Percentiles rank a stretch among this genome's conserved stretches.
Conservation (phyloP, 805 yeast genomes). For the Candida coleopterorum region DNA sequence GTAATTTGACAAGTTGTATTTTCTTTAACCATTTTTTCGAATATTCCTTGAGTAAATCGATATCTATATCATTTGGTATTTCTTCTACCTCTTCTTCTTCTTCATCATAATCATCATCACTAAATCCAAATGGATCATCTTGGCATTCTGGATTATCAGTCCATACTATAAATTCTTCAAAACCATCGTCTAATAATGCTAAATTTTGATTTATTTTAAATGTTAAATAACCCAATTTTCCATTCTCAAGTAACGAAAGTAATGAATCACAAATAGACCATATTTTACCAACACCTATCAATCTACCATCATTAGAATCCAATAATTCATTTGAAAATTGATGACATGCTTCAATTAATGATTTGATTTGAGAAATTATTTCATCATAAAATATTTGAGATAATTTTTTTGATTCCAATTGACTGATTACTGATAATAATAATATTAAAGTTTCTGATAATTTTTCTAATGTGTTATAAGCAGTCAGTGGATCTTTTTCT, state of each 20-base stretch:
- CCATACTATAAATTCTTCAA: slow-evolving; percentile 70
- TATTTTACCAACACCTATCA: slow-evolving; percentile 59
- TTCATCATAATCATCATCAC: slow-evolving; percentile 29
- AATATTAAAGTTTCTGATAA: slow-evolving; percentile 41
- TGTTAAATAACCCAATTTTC: slow-evolving; percentile 51
- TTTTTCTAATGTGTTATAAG: slow-evolving; percentile 44
- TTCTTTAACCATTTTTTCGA: slow-evolving; percentile 49
- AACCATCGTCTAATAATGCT: slow-evolving; percentile 47
- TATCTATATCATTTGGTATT: slow-evolving; percentile 9
- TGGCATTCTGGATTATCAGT: slow-evolving; percentile 50
- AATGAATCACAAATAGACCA: slow-evolving; percentile 66
- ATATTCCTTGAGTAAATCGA: slow-evolving; percentile 30
- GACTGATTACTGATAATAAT: slow-evolving; percentile 39
- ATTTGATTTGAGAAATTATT: slow-evolving; percentile 4
- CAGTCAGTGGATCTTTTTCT: slow-evolving; percentile 42
- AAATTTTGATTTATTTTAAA: slow-evolving; percentile 41
- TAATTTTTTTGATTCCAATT: slow-evolving; percentile 21
- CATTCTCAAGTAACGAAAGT: slow-evolving; percentile 37
- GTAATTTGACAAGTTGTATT: slow-evolving; percentile 51
- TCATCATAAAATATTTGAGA: slow-evolving; percentile 21
- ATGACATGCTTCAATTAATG: slow-evolving; percentile 9
- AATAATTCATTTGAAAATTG: slow-evolving; percentile 13
- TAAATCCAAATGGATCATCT: slow-evolving; percentile 51
- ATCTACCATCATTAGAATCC: slow-evolving; percentile 31
- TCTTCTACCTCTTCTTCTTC: slow-evolving; percentile 18